Evolutionary conservation across 1,284 basidiomycete genomes (phyloP), one percentile per base, ranked within the genome.

Genomic region (Papiliotrema laurentii): DNA sequence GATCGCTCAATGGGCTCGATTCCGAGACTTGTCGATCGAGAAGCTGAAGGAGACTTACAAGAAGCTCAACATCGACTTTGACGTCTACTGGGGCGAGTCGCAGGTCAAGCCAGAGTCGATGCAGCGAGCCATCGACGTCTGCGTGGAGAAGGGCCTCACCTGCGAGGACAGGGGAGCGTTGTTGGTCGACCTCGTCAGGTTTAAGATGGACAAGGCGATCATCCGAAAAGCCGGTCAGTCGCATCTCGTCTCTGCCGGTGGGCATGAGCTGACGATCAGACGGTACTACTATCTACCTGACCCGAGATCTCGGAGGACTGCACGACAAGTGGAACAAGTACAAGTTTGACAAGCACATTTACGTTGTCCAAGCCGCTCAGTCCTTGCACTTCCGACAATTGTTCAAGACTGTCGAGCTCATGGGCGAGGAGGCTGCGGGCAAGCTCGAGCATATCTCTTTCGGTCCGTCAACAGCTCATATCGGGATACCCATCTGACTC

Each of bases 321-420:
- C 85, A 87, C 60, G 88, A 97, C 77, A 87, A 94, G 58, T 91
- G 85, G 77, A 84, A 89, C 60, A 85, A 87, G 69, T 91, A 91
- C 79, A 82, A 87, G 52, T 96, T 97, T 62, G 92, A 98, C 82
- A 97, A 97, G 78, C 94, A 97, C 88, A 87, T 97, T 68, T 94
- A 94, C 75, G 91, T 97, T 66, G 83, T 96, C 40, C 84, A 90
- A 0, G 83, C 86, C n/a, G 92, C 96, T 69, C 96, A 99, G 74
- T 87, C 94, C 59, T 79, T 97, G 21, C 93, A 99, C 71, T 79
- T 91, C 39, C 81, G 85, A 4, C 94, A 97, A 68, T 87, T 97
- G 75, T 93, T 96, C 84, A 93, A 97, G 76, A 83, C 94, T 24
- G 81, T 97, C 45, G 82, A 91, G 58, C 79, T 97, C 38, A 91